Evolutionary conservation across 768 basidiomycete species (phyloP).

Genomic region (Dacryopinax primogenitus): DNA sequence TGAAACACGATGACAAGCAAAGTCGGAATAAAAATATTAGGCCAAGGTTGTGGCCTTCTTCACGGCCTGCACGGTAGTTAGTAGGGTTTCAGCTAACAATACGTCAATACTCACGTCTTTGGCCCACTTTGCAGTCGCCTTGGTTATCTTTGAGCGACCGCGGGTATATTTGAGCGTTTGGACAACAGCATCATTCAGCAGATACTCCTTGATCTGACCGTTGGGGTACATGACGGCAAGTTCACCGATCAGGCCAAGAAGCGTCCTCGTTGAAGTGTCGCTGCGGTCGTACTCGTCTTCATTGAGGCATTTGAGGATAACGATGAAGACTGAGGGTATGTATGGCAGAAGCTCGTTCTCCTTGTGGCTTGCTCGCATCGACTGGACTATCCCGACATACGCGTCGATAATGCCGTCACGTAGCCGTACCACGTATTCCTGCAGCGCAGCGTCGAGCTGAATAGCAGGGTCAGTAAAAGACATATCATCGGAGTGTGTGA

Average conservation of each 20-base stretch:
- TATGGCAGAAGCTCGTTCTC: slow-evolving; percentile 52
- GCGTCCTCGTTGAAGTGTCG: slow-evolving; percentile 59
- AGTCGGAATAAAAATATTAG: background rate
- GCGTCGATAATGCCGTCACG: slow-evolving; percentile 95
- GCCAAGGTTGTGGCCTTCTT: slow-evolving; percentile 16
- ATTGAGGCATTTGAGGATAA: slow-evolving; percentile 65
- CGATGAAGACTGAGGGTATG: slow-evolving; percentile 53
- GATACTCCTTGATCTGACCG: slow-evolving; percentile 64
- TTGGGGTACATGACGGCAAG: slow-evolving; percentile 76
- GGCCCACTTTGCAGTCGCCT: slow-evolving; percentile 86
- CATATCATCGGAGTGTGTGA: slow-evolving; percentile 10
- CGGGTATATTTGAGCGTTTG: slow-evolving; percentile 54
- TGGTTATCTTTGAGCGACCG: slow-evolving; percentile 59
- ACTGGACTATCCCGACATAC: slow-evolving; percentile 87
- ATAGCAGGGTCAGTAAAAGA: slow-evolving; percentile 10
- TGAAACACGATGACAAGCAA: background rate
- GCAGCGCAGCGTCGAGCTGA: slow-evolving; percentile 72
- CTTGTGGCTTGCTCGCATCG: slow-evolving; percentile 71
- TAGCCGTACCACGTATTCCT: slow-evolving; percentile 81
- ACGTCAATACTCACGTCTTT: slow-evolving; percentile 49
- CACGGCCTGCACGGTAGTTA: slow-evolving; percentile 11
- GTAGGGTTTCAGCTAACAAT: background rate
- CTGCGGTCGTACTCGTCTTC: slow-evolving; percentile 66
- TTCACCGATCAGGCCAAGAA: slow-evolving; percentile 83
- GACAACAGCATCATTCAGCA: slow-evolving; percentile 67